Percentiles rank a stretch among this genome's conserved stretches.
Conservation (phyloP, 495 filamentous ascomycete genomes). For the Endocarpon pusillum region DNA sequence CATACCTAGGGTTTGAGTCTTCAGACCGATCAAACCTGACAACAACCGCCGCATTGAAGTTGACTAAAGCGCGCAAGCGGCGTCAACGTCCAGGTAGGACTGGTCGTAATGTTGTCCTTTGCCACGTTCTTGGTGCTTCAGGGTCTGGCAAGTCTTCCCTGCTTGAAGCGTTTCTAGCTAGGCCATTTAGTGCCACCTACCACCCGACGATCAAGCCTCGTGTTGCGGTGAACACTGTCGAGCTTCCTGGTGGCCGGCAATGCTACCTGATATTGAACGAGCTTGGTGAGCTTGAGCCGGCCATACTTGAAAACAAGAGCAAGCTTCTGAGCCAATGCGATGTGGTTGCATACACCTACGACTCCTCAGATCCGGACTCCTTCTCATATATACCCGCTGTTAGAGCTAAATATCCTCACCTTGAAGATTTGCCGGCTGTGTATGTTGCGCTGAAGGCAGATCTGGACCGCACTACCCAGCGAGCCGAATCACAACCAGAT, state of each 20-base stretch:
- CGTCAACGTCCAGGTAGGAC: slow-evolving; percentile 65
- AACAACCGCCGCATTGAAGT: slow-evolving; percentile 68
- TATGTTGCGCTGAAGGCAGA: slow-evolving; percentile 92
- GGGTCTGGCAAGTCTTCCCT: slow-evolving; percentile 78
- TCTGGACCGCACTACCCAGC: slow-evolving; percentile 81
- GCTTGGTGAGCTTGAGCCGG: slow-evolving; percentile 85
- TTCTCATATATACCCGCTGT: slow-evolving; percentile 81
- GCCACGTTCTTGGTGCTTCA: slow-evolving; percentile 76
- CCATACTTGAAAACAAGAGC: slow-evolving; percentile 77
- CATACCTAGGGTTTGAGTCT: slow-evolving; percentile 77
- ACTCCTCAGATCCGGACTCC: slow-evolving; percentile 87
- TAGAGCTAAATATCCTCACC: slow-evolving; percentile 56
- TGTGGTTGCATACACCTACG: slow-evolving; percentile 86
- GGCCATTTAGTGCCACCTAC: slow-evolving; percentile 72
- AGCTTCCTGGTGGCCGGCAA: slow-evolving; percentile 88
- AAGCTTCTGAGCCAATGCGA: slow-evolving; percentile 90
- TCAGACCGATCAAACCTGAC: slow-evolving; percentile 44
- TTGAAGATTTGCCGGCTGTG: slow-evolving; percentile 74
- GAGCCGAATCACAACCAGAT: slow-evolving; percentile 80
- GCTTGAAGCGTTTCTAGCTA: slow-evolving; percentile 76
- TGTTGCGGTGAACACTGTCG: slow-evolving; percentile 87
- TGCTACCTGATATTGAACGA: slow-evolving; percentile 93
- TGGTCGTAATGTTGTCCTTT: slow-evolving; percentile 89
- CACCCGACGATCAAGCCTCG: slow-evolving; percentile 88
- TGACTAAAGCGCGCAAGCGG: slow-evolving; percentile 79